Evolutionary conservation across 1,139 yeast genomes (phyloP), one percentile per base, ranked within the genome.

Genomic region (Yamadazyma pseudoaaseri): DNA sequence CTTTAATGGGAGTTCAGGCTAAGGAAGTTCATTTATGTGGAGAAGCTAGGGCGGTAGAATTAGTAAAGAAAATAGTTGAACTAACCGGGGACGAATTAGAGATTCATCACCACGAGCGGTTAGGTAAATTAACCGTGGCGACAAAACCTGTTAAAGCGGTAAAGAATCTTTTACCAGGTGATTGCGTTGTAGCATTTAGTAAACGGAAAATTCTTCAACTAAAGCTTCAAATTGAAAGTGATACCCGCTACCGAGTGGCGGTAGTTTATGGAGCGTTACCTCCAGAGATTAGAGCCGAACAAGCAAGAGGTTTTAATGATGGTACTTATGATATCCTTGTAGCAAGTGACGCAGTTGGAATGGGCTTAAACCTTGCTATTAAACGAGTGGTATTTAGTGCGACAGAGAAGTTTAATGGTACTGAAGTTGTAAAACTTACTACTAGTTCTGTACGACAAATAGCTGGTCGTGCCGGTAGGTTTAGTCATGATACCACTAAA

Each of bases 301-400:
- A 92, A 51, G 96, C 97, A 0, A 60, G 67, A 21, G 68, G 77
- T 27, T 92, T 92, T 56, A 92, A 92, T 50, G 62, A 56, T 15
- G 94, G 94, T 3, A 73, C 75, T 29, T 83, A 79, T 43, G 94
- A 90, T 49, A 73, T 85, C 15, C 64, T 92, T 29, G 86, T 92
- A 3, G 97, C 98, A 0, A 86, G 97, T 1, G 98, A 92, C 63
- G 99, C 99, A 0, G 79, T 92, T 38, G 98, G 98, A 2, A 92
- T 92, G 97, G 99, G 99, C 0, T 69, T 92, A 34, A 92, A 92
- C 51, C 67, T 92, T 49, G 81, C 84, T 16, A 89, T 92, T 44
- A 79, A 81, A 41, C 65, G 98, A 37, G 76, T 92, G 11, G 74
- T 92, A 1, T 90, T 92, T 50, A 76, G 83, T 18, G 71, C 81